phyloP scores from a whole-genome alignment of 2,329 filamentous ascomycete genomes.

The Dothiorella sarmentorum region DNA sequence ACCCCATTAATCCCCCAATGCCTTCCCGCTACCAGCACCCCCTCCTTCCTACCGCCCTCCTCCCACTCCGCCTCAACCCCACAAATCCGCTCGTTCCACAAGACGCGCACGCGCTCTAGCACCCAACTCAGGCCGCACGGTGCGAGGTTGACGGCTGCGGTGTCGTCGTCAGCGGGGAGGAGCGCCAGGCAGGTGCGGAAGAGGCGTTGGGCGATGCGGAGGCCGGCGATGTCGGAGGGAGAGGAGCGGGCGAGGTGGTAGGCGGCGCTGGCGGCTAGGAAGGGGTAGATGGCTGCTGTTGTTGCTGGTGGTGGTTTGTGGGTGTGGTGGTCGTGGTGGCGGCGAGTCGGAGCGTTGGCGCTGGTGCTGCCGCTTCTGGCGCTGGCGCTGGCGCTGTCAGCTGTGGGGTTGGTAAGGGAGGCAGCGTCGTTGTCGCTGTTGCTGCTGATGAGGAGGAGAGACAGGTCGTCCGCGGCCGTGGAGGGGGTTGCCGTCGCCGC shows the following conservation, averaged over 20 bases:
- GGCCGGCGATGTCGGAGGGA: background rate
- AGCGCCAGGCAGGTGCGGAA: background rate
- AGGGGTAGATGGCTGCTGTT: background rate
- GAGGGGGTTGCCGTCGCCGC: background rate
- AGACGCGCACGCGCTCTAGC: constrained; percentile 7
- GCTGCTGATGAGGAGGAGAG: background rate
- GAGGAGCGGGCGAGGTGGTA: constrained; percentile 2
- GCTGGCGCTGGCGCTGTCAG: no score
- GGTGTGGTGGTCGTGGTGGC: background rate
- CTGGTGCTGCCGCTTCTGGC: background rate
- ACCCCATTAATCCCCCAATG: constrained; percentile 1
- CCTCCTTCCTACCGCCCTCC: background rate
- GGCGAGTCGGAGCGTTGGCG: background rate
- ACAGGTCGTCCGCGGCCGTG: background rate
- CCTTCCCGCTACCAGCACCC: background rate
- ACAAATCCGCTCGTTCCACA: constrained; percentile 10
- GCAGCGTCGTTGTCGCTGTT: no score
- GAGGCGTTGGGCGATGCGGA: background rate
- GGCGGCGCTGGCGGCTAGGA: constrained; percentile 8
- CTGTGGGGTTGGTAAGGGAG: no score
- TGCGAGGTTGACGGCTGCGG: background rate
- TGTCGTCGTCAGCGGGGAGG: background rate
- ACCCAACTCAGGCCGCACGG: background rate
- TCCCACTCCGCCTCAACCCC: background rate
- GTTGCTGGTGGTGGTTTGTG: background rate